Base-by-base conservation (phyloP, 441 rosid genomes). In the Jatropha podagrica region DNA sequence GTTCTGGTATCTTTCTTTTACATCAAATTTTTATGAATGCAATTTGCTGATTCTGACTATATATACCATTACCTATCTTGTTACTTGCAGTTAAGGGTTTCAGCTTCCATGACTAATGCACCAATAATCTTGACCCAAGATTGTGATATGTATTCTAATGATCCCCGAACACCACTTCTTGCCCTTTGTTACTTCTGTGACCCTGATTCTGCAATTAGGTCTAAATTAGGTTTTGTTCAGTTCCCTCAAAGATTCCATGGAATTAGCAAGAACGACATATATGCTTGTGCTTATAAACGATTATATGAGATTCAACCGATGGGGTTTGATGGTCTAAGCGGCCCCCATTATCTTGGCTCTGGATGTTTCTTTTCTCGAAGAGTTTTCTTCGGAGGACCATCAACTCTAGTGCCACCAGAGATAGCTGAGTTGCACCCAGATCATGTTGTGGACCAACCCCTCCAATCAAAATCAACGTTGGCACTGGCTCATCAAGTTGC, bases 61-160 rank as follows among this genome's bases (percentile, higher is more conserved):
- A 11, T 38, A 13, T 65, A 2, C 0, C 14, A 13, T 51, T 51
- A 11, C 0, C 1, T 51, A 48, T 70, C 37, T 15, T 20, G 8
- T 2, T 4, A 13, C 40, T 32, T 68, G 74, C 75, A 91, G 97
- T 75, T 94, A 26, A 85, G 98, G 32, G 96, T 92, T 7, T 92
- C 96, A 2, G 89, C 88, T 1, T 68, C 52, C 65, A 84, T 94
- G 91, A 90, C 89, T 26, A 94, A 94, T 71, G 83, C 92, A 44
- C 86, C 97, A 0, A 64, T 88, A 13, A 74, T 92, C 46, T 77
- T 92, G 78, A 87, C 92, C 17, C 77, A 88, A 12, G 98, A 94
- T 52, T 90, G 98, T 51, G 97, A 92, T 82, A 90, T 86, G 93
- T 82, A 85, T 77, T 92, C 97, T 1, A 94, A 89, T 60, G 85